phyloP scores from a whole-genome alignment of 495 filamentous ascomycete species.

The Penicillium riverlandense region DNA sequence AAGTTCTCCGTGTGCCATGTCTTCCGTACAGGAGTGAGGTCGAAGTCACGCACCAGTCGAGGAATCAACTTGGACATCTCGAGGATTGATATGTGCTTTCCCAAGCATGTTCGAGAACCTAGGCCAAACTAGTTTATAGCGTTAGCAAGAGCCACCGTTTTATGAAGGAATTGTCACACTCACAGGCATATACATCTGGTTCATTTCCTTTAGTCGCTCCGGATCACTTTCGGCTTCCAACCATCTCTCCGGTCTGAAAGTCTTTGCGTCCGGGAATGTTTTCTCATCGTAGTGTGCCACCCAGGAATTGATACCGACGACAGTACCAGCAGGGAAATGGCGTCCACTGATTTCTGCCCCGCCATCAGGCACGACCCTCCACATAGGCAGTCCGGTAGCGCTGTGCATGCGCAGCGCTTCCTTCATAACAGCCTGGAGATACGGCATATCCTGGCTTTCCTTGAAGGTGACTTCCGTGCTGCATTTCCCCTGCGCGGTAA shows the following conservation, averaged over 20 bases:
- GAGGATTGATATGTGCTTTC: slow-evolving; percentile 41
- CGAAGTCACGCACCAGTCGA: slow-evolving; percentile 34
- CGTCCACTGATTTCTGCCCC: slow-evolving; percentile 27
- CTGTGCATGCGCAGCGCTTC: slow-evolving; percentile 37
- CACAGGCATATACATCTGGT: slow-evolving; percentile 37
- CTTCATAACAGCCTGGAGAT: slow-evolving; percentile 42
- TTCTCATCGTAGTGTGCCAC: slow-evolving; percentile 40
- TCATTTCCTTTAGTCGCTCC: slow-evolving; percentile 29
- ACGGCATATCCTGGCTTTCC: slow-evolving; percentile 42
- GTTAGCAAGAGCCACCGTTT: background rate
- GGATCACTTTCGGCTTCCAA: slow-evolving; percentile 23
- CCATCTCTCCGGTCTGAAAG: slow-evolving; percentile 33
- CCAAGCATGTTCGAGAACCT: slow-evolving; percentile 38
- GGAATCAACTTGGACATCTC: slow-evolving; percentile 44
- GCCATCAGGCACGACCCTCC: slow-evolving; percentile 32
- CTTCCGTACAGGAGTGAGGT: slow-evolving; percentile 23
- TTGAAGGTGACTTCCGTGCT: slow-evolving; percentile 33
- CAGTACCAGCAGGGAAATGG: slow-evolving; percentile 33
- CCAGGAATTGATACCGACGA: slow-evolving; percentile 50
- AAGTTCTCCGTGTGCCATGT: slow-evolving; percentile 33
- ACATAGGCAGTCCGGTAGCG: slow-evolving; percentile 30
- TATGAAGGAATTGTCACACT: slow-evolving; percentile 2
- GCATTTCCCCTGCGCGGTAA: slow-evolving; percentile 17
- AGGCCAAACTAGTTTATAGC: slow-evolving; percentile 33
- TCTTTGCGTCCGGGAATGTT: slow-evolving; percentile 34